Conservation (phyloP, 345 rosid species). For the Eucalyptus victrix region DNA sequence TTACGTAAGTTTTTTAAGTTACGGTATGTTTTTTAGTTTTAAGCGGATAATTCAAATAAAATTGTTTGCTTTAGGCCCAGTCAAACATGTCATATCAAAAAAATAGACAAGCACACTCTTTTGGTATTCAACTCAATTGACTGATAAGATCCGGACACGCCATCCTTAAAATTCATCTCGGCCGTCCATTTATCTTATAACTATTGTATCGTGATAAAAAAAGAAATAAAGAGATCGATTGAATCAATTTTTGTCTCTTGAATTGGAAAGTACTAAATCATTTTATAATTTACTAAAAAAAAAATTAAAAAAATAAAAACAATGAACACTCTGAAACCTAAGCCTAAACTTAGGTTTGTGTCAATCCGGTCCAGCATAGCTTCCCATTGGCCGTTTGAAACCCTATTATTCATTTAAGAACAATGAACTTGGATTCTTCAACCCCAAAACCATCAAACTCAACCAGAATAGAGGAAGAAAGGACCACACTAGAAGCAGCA, state of each 20-base stretch:
- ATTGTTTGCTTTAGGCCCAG: neutral
- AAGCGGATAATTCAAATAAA: neutral
- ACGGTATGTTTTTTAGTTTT: neutral
- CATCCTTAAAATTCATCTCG: neutral
- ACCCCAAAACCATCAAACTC: neutral
- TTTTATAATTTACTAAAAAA: neutral
- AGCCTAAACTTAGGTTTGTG: neutral
- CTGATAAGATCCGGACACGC: neutral
- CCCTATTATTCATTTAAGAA: neutral
- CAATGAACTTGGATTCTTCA: neutral
- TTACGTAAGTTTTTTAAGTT: neutral
- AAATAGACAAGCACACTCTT: neutral
- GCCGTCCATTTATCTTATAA: neutral
- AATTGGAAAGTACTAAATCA: neutral
- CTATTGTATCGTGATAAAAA: neutral
- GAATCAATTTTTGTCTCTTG: neutral
- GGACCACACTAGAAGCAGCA: neutral
- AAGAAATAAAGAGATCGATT: neutral
- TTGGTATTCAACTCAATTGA: neutral
- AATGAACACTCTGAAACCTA: neutral
- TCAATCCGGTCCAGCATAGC: neutral
- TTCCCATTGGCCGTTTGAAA: neutral
- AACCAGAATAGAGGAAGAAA: neutral
- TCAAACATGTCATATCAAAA: neutral
- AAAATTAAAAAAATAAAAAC: neutral